Conservation (phyloP, 2,329 filamentous ascomycete genomes). For the Fusarium haematococcum region DNA sequence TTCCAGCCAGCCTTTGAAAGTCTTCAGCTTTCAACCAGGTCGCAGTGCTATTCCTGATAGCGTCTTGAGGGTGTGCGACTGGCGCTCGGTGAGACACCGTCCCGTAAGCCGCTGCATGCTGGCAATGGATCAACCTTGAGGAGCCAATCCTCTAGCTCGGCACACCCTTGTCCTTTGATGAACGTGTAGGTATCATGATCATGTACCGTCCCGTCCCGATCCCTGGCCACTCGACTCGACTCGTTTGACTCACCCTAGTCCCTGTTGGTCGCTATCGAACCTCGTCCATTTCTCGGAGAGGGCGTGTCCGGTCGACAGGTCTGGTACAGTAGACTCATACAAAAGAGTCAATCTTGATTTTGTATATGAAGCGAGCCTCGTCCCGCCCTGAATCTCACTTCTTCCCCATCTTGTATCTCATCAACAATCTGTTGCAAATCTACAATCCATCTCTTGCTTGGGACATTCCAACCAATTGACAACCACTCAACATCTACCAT, state of each 20-base stretch:
- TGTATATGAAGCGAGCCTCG: slow-evolving; percentile 34
- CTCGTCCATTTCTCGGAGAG: slow-evolving; percentile 11
- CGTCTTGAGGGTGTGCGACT: neutral
- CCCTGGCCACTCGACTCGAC: slow-evolving; percentile 23
- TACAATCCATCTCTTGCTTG: slow-evolving; percentile 6
- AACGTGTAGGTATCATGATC: slow-evolving; percentile 6
- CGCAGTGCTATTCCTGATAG: neutral
- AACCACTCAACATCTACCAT: neutral
- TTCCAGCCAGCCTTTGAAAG: neutral
- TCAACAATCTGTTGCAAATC: slow-evolving; percentile 14
- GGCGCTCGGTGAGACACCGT: slow-evolving; percentile 21
- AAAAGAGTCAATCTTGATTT: slow-evolving; percentile 20
- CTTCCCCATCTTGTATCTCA: slow-evolving; percentile 1
- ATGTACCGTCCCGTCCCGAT: slow-evolving; percentile 40
- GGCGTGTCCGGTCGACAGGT: slow-evolving; percentile 22
- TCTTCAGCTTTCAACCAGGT: neutral
- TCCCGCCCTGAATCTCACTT: slow-evolving; percentile 4
- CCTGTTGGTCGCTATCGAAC: slow-evolving; percentile 17
- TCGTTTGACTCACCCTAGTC: slow-evolving; percentile 5
- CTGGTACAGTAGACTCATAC: slow-evolving; percentile 1
- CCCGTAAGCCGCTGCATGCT: slow-evolving; percentile 10
- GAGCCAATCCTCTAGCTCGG: neutral
- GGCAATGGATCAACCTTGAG: neutral
- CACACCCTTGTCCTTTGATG: neutral
- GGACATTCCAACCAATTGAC: slow-evolving; percentile 13